phyloP scores from a whole-genome alignment of 1,284 basidiomycete genomes.

The Takashimella koratensis region DNA sequence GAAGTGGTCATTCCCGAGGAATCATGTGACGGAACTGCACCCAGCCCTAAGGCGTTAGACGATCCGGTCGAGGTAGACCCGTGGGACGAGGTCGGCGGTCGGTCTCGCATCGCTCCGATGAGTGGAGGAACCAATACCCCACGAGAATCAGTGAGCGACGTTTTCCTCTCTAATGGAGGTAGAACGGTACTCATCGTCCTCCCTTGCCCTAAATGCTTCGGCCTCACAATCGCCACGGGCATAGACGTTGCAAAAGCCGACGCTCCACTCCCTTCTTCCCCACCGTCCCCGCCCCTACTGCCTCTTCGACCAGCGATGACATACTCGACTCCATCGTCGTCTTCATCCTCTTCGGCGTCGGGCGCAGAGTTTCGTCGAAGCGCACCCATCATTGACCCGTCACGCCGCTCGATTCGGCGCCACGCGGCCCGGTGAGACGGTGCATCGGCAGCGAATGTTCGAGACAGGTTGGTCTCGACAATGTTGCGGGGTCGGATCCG shows the following conservation, averaged over 20 bases:
- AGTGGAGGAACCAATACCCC: slow-evolving; percentile 42
- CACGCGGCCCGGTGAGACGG: slow-evolving; percentile 47
- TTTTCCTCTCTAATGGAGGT: slow-evolving; percentile 38
- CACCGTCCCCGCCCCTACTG: slow-evolving; percentile 6
- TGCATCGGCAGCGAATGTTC: slow-evolving; percentile 45
- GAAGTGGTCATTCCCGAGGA: slow-evolving; percentile 17
- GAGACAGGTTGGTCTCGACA: slow-evolving; percentile 43
- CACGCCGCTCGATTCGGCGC: slow-evolving; percentile 23
- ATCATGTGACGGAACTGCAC: neutral
- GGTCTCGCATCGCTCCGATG: slow-evolving; percentile 38
- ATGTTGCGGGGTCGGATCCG: slow-evolving; percentile 21
- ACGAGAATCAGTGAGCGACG: slow-evolving; percentile 36
- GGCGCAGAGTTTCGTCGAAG: slow-evolving; percentile 7
- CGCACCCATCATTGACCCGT: slow-evolving; percentile 18
- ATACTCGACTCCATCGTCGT: slow-evolving; percentile 1
- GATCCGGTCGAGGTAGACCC: neutral
- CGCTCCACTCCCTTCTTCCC: slow-evolving; percentile 10
- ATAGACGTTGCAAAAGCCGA: slow-evolving; percentile 36
- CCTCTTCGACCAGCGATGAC: slow-evolving; percentile 4
- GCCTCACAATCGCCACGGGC: slow-evolving; percentile 39
- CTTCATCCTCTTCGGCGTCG: slow-evolving; percentile 22
- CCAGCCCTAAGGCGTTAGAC: neutral
- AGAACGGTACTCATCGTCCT: slow-evolving; percentile 1
- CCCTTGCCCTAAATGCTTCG: neutral
- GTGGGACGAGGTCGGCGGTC: neutral